Conservation (phyloP, 2,329 filamentous ascomycete genomes). For the Monosporascus sp. region DNA sequence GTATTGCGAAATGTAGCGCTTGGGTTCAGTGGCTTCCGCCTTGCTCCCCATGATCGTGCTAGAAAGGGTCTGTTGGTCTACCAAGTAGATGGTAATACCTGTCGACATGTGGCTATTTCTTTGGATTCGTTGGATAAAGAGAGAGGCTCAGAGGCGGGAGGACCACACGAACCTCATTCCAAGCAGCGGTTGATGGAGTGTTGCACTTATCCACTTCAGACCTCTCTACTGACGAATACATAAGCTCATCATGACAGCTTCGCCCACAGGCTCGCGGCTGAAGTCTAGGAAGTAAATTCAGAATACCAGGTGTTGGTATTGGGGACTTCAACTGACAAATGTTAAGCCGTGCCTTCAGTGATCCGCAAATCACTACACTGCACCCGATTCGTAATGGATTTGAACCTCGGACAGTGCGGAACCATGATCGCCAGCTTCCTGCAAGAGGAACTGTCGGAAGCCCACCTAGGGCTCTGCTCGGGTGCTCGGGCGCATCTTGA, state of each 20-base stretch:
- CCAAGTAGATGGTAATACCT: no score
- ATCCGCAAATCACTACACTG: slow-evolving; percentile 62
- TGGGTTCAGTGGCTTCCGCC: no score
- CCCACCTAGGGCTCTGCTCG: slow-evolving; percentile 58
- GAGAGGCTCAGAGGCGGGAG: no score
- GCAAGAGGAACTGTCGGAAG: slow-evolving; percentile 62
- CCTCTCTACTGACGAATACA: slow-evolving; percentile 48
- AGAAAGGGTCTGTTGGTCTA: no score
- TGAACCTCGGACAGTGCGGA: slow-evolving; percentile 53
- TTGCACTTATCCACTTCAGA: slow-evolving; percentile 39
- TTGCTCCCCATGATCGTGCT: no score
- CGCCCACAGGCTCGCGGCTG: no score
- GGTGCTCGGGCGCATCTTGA: slow-evolving; percentile 63
- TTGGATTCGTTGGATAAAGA: no score
- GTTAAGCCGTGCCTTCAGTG: slow-evolving; percentile 42
- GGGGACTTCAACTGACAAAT: slow-evolving; percentile 13
- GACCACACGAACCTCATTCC: no score
- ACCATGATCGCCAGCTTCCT: slow-evolving; percentile 61
- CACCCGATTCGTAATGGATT: slow-evolving; percentile 60
- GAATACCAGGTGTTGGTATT: slow-evolving; percentile 53
- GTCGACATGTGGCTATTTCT: no score
- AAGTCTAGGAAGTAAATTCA: slow-evolving; percentile 9
- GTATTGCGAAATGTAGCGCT: no score
- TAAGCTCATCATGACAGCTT: no score
- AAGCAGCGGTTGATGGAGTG: no score